Percentiles rank a stretch among this genome's conserved stretches.
Evolutionary conservation across 1,139 yeast species (phyloP).

Genomic region (Williopsis jadinii): DNA sequence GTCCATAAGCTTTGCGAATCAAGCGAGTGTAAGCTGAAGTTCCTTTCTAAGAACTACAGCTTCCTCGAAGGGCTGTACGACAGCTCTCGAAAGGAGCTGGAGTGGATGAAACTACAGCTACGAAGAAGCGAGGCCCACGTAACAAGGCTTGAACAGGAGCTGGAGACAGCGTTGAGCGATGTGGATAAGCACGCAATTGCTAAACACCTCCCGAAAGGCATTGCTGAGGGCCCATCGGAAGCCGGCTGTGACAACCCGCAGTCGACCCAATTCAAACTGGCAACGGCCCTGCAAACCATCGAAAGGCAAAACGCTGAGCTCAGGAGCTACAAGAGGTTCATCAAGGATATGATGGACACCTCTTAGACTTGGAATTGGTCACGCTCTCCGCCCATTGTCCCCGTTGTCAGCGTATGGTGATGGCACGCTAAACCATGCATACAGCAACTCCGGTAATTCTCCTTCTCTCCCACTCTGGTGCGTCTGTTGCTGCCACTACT

Average conservation of each 20-base stretch:
- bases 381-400: background rate
- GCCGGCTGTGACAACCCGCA: too few relatives aligned
- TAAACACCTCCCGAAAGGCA: too few relatives aligned
- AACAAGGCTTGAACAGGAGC: constrained; percentile 3
- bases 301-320: constrained; percentile 14
- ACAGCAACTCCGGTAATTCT: too few relatives aligned
- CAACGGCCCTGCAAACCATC: constrained; percentile 4
- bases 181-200: too few relatives aligned
- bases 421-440: background rate
- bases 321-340: constrained; percentile 17
- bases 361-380: constrained; percentile 15
- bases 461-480: too few relatives aligned
- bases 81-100: constrained; percentile 8
- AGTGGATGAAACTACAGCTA: constrained; percentile 2
- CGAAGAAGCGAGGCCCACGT: constrained; percentile 1
- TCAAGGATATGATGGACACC: too few relatives aligned
- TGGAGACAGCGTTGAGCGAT: background rate
- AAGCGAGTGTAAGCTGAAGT: constrained; percentile 13
- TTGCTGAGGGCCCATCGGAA: too few relatives aligned
- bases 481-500: too few relatives aligned
- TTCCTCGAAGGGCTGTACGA: constrained; percentile 16
- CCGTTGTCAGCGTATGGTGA: background rate
- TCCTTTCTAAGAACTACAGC: constrained; percentile 17
- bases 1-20: constrained; percentile 11
- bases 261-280: too few relatives aligned